Percentiles rank a stretch among this genome's conserved stretches.
Conservation (phyloP, 2,329 filamentous ascomycete genomes). For the Sporothrix pallida region DNA sequence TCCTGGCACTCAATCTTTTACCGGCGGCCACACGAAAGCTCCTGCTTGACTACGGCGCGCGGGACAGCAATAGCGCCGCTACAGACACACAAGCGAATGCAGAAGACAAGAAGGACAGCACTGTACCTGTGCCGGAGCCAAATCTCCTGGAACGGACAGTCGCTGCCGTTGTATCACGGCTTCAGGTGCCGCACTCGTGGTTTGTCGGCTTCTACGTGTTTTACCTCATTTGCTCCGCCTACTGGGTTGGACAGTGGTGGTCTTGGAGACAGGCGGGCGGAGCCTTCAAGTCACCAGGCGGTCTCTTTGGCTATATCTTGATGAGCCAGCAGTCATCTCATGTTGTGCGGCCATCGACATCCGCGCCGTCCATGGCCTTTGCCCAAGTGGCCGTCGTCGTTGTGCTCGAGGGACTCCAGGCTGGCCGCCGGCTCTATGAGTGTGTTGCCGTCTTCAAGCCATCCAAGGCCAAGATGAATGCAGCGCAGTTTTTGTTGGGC, state of each 20-base stretch:
- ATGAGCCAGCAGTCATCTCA: slow-evolving; percentile 6
- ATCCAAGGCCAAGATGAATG: slow-evolving; percentile 80
- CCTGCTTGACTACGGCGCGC: slow-evolving; percentile 59
- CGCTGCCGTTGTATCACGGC: slow-evolving; percentile 24
- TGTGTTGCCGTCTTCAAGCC: slow-evolving; percentile 68
- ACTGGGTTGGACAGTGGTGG: slow-evolving; percentile 72
- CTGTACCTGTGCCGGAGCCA: not conserved
- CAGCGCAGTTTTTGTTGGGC: slow-evolving; percentile 81
- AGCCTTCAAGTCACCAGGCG: not conserved
- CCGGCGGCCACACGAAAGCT: slow-evolving; percentile 53
- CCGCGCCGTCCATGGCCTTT: slow-evolving; percentile 57
- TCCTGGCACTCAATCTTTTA: slow-evolving; percentile 52
- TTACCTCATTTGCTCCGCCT: slow-evolving; percentile 70
- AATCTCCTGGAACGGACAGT: slow-evolving; percentile 29
- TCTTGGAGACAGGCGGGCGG: slow-evolving; percentile 41
- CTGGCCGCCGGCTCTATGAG: slow-evolving; percentile 76
- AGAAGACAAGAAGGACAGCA: slow-evolving; percentile 7
- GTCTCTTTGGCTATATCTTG: slow-evolving; percentile 31
- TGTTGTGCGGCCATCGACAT: slow-evolving; percentile 22
- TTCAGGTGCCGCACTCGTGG: slow-evolving; percentile 73
- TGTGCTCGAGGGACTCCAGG: slow-evolving; percentile 77
- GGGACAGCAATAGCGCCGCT: slow-evolving; percentile 42
- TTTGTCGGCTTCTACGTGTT: slow-evolving; percentile 86
- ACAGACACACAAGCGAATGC: not conserved
- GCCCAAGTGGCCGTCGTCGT: slow-evolving; percentile 70